Percentiles rank a stretch among this genome's conserved stretches.
These are phyloP conservation scores for Botrytis medusae DNA, from an alignment of 2,329 filamentous ascomycete species.

Conservation along the genomic window DNA sequence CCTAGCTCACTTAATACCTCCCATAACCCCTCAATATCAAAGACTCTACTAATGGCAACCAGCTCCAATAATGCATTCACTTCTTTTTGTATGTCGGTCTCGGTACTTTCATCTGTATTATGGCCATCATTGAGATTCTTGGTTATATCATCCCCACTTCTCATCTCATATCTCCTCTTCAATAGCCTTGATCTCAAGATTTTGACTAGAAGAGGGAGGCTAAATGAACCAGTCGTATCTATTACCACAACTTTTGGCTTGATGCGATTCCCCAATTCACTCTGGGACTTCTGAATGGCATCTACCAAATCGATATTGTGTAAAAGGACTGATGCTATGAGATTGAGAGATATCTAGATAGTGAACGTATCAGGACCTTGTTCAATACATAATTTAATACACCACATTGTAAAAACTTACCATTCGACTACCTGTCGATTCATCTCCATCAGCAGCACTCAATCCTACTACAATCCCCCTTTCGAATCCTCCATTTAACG, in stretches of 20 bases:
- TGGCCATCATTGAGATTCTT: neutral
- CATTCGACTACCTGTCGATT: conserved; percentile 33
- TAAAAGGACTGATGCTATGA: conserved; percentile 31
- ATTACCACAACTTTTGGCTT: conserved; percentile 34
- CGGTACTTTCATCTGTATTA: neutral
- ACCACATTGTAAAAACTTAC: conserved; percentile 29
- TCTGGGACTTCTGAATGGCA: neutral
- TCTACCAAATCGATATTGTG: neutral
- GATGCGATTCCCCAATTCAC: neutral
- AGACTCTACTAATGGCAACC: conserved; percentile 56
- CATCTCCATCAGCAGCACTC: conserved; percentile 35
- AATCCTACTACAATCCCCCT: conserved; percentile 36
- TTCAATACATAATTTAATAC: neutral
- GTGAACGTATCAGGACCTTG: neutral
- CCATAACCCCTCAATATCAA: conserved; percentile 58
- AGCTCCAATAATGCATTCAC: conserved; percentile 45
- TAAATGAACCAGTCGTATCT: conserved; percentile 38
- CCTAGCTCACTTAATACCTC: conserved; percentile 55
- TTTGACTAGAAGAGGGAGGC: conserved; percentile 32
- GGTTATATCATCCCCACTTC: neutral
- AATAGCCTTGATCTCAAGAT: conserved; percentile 32
- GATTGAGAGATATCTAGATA: conserved; percentile 35
- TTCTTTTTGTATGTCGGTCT: conserved; percentile 22
- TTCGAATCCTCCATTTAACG: conserved; percentile 22
- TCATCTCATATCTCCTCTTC: neutral